phyloP scores from a whole-genome alignment of 306 rosid genomes.

The Cicer chorassanicum region DNA sequence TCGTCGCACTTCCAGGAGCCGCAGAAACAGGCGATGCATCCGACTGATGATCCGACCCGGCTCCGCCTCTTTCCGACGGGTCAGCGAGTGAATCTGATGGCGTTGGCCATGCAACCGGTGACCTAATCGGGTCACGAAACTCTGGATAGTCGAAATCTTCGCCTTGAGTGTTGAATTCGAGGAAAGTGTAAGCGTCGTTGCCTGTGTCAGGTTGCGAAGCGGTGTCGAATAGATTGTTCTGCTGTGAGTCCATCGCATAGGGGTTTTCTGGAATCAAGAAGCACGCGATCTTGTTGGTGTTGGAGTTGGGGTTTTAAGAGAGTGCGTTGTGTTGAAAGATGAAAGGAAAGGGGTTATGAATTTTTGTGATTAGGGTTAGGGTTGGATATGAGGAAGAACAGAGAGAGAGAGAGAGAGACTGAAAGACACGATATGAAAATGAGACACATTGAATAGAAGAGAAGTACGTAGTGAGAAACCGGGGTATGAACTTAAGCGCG shows the following conservation, averaged over 20 bases:
- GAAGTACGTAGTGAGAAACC: conserved; percentile 14
- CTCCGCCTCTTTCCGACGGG: conserved; percentile 70
- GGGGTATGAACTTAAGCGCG: conserved; percentile 36
- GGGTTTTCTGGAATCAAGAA: conserved; percentile 6
- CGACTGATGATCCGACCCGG: conserved; percentile 78
- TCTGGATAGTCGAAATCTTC: conserved; percentile 97
- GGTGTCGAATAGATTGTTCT: conserved; percentile 80
- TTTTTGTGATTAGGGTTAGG: conserved; percentile 73
- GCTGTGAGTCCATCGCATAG: conserved; percentile 81
- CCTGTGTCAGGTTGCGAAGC: conserved; percentile 97
- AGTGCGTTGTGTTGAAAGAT: neutral
- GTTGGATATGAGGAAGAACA: conserved; percentile 32
- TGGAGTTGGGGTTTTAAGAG: conserved; percentile 53
- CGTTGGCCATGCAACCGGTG: conserved; percentile 92
- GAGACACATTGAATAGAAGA: conserved; percentile 10
- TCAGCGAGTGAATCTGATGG: conserved; percentile 89
- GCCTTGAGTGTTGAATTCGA: conserved; percentile 97
- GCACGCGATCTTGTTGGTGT: conserved; percentile 26
- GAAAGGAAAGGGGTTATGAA: conserved; percentile 45
- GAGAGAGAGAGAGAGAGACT: conserved; percentile 35
- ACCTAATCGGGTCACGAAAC: conserved; percentile 93
- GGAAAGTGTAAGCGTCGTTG: conserved; percentile 97
- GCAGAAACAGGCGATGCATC: conserved; percentile 93
- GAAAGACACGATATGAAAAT: conserved; percentile 22
- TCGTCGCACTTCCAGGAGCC: conserved; percentile 74